Base-by-base conservation (phyloP, 2,329 filamentous ascomycete species). In the Calonectria ilicicola region DNA sequence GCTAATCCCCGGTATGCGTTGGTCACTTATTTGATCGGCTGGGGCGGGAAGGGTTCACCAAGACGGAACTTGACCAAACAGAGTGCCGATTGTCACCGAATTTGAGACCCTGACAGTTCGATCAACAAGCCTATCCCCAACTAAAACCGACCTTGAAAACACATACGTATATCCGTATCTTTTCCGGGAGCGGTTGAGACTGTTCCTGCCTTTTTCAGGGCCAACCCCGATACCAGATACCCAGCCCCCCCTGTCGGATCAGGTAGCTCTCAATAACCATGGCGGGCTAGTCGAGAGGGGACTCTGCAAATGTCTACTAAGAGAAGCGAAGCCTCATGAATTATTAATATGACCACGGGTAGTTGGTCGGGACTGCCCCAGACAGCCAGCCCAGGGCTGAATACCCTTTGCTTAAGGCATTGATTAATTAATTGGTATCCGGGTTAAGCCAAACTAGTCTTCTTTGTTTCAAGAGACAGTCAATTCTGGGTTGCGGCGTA, bases 21-120 rank as follows among this genome's bases (percentile, higher is more conserved):
- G 47, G 40, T 21, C 46, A 67, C 38, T 42, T n/a, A 65, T 47
- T 72, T 58, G 53, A 58, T 58, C 56, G 69, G 69, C 64, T 67
- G 69, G 7, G 47, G 65, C 64, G 69, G 69, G 49, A 72, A 64
- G 29, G 32, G 47, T 64, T 67, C 40, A 40, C 40, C 47, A 26
- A 47, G 49, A 64, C 19, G 46, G n/a, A 51, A 40, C 42, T 51
- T 38, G 29, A 62, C 64, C 56, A 67, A 66, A 19, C 38, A 67
- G 32, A 64, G 38, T 12, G 47, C 38, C 32, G 38, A 32, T 26
- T 47, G 47, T 47, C 46, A 46, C 38, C 47, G 38, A 32, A 51
- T 46, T 46, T 62, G 62, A 46, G 68, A 70, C 51, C 42, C 47
- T 53, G 56, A 49, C 68, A 42, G 29, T 53, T 23, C 19, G 62